phyloP scores from a whole-genome alignment of 768 basidiomycete genomes.

The Suillus ampliporus region DNA sequence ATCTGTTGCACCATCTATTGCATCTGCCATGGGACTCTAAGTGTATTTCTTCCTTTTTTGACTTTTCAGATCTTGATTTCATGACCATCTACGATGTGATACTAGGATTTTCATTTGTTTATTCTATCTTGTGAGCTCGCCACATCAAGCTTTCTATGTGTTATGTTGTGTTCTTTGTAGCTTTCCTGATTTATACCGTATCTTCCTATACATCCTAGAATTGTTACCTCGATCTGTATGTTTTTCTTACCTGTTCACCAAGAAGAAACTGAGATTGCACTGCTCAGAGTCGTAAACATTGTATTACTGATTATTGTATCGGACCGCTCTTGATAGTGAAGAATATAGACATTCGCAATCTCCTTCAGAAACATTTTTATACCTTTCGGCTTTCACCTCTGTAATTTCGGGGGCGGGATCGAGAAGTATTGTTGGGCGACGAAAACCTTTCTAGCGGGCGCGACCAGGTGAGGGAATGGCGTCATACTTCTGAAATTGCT shows the following conservation, averaged over 20 bases:
- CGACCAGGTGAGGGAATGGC: too few species aligned
- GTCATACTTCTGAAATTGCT: too few species aligned
- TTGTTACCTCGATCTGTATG: neutral
- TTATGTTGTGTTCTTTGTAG: neutral
- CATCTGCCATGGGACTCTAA: conserved; percentile 48
- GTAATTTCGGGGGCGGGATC: too few species aligned
- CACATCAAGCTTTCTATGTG: neutral
- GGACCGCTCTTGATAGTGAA: too few species aligned
- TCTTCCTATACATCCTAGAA: conserved; percentile 11
- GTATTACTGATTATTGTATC: too few species aligned
- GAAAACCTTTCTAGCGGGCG: too few species aligned
- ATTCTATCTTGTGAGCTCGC: conserved; percentile 12
- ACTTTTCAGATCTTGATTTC: conserved; percentile 4
- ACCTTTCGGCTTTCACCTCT: too few species aligned
- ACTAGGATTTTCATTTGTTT: conserved; percentile 20
- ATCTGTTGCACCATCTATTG: conserved; percentile 50
- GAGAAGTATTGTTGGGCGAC: too few species aligned
- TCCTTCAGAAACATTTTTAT: too few species aligned
- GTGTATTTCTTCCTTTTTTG: conserved; percentile 8
- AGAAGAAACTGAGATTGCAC: neutral
- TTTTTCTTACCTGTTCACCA: neutral
- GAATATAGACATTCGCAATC: too few species aligned
- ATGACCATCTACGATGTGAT: conserved; percentile 5
- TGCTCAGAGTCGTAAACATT: too few species aligned
- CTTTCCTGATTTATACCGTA: conserved; percentile 7